Conservation (phyloP, 805 yeast species). For the Metschnikowia shivogae region DNA sequence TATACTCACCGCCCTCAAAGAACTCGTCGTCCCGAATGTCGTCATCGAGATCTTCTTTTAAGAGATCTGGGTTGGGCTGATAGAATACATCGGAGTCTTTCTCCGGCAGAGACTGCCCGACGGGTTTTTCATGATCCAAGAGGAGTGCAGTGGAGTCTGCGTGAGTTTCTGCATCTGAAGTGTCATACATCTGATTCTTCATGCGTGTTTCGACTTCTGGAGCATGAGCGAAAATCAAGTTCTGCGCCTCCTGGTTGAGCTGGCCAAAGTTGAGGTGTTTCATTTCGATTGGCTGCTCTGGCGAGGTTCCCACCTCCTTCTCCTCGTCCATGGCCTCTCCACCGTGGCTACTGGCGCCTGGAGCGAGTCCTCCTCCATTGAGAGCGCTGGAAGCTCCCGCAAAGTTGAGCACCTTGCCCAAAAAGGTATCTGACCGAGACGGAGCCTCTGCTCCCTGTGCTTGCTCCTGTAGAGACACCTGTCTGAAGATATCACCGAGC, state of each 20-base stretch:
- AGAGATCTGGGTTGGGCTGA: slow-evolving; percentile 45
- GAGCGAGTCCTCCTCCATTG: slow-evolving; percentile 41
- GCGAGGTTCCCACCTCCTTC: slow-evolving; percentile 15
- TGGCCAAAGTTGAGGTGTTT: slow-evolving; percentile 39
- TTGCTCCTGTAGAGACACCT: slow-evolving; percentile 33
- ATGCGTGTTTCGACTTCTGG: slow-evolving; percentile 18
- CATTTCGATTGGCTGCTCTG: slow-evolving; percentile 42
- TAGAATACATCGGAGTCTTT: slow-evolving; percentile 19
- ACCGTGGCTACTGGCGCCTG: slow-evolving; percentile 30
- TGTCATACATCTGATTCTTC: neutral
- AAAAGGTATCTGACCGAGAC: slow-evolving; percentile 34
- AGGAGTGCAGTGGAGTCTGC: slow-evolving; percentile 6
- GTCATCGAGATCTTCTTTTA: slow-evolving; percentile 30
- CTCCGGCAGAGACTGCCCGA: slow-evolving; percentile 6
- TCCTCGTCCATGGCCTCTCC: slow-evolving; percentile 23
- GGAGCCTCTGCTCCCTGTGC: slow-evolving; percentile 17
- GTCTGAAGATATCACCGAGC: slow-evolving; percentile 28
- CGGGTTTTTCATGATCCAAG: slow-evolving; percentile 1
- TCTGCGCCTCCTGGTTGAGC: slow-evolving; percentile 50
- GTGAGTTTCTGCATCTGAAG: slow-evolving; percentile 2
- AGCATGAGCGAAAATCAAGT: slow-evolving; percentile 49
- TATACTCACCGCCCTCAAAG: slow-evolving; percentile 36
- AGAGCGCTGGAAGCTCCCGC: slow-evolving; percentile 23
- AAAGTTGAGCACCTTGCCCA: slow-evolving; percentile 33
- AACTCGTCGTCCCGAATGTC: slow-evolving; percentile 28